Base-by-base conservation (phyloP, 257 asterid species). In the Avicennia marina region DNA sequence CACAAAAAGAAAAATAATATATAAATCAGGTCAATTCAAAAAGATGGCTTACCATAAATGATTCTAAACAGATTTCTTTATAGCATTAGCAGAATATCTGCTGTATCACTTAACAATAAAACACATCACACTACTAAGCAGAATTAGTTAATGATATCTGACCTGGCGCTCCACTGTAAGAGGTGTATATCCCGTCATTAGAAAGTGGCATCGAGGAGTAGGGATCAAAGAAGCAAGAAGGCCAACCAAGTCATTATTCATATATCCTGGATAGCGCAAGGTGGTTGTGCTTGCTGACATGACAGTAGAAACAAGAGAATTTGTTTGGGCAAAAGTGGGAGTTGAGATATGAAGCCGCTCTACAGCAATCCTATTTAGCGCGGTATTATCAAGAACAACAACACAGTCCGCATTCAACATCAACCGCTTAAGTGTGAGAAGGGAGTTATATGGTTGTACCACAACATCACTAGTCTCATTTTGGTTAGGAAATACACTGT, bases 201-300 rank as follows among this genome's bases (percentile, higher is more conserved):
- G 81, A 78, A 93, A 93, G 78, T 93, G 99, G 57, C 99, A 93
- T 63, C 97, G 94, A 61, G 99, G 99, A 44, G 99, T 93, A 11
- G 99, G 99, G 73, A 93, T 86, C 81, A 93, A 71, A 39, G 99
- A 93, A 74, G 99, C 94, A 70, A 93, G 99, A 33, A 93, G 97
- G 68, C 99, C 99, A 69, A 93, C 99, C 79, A 93, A 86, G 75
- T 93, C 99, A 68, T 93, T 93, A 66, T 93, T 93, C 99, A 93
- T 93, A 68, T 93, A 93, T 68, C 99, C 99, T 36, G 97, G 97
- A 76, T 93, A 93, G 4, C 99, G 87, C 63, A 93, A 68, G 13
- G 99, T 93, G 25, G 99, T 93, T 31, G 99, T 93, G 75, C 99
- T 93, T 49, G 99, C 99, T 43, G 97, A 89, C 97, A 93, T 93